Percentiles rank a stretch among this genome's conserved stretches.
These are phyloP conservation scores for Naganishia antarctica DNA, from an alignment of 768 basidiomycete species.

Conservation along the genomic window DNA sequence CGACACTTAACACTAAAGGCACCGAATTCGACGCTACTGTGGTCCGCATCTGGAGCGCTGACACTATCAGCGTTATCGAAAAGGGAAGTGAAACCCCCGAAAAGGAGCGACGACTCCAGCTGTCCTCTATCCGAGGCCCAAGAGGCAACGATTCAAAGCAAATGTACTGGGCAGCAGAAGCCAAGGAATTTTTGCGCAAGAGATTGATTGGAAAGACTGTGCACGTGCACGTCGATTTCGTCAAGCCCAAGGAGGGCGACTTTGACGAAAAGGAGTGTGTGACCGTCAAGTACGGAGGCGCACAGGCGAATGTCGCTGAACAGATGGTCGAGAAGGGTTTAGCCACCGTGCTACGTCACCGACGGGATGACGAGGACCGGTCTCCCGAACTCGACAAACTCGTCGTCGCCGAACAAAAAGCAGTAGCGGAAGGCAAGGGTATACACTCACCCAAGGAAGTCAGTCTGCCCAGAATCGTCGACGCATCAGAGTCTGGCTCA, in stretches of 20 bases:
- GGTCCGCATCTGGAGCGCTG: slow-evolving; percentile 82
- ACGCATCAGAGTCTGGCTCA: slow-evolving; percentile 77
- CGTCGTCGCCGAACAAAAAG: slow-evolving; percentile 89
- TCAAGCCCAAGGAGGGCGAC: slow-evolving; percentile 86
- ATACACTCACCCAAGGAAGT: slow-evolving; percentile 90
- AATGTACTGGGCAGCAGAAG: slow-evolving; percentile 82
- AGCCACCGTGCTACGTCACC: slow-evolving; percentile 83
- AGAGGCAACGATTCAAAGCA: slow-evolving; percentile 82
- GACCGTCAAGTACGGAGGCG: slow-evolving; percentile 76
- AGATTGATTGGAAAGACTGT: slow-evolving; percentile 68
- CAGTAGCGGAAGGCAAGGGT: slow-evolving; percentile 69
- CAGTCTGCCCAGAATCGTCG: slow-evolving; percentile 70
- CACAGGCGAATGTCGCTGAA: slow-evolving; percentile 79
- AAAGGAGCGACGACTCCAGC: slow-evolving; percentile 75
- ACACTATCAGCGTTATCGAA: slow-evolving; percentile 76
- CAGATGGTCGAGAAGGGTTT: slow-evolving; percentile 89
- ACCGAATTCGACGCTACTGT: slow-evolving; percentile 72
- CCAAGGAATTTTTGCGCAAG: slow-evolving; percentile 85
- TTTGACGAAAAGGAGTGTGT: slow-evolving; percentile 90
- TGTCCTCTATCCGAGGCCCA: slow-evolving; percentile 82
- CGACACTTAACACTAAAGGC: slow-evolving; percentile 35
- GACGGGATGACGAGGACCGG: slow-evolving; percentile 88
- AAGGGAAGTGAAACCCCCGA: slow-evolving; percentile 56
- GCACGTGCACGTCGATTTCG: slow-evolving; percentile 65
- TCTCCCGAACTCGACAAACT: slow-evolving; percentile 95